Evolutionary conservation across 495 filamentous ascomycete species (phyloP), one percentile per base, ranked within the genome.

Genomic region (Geoglossum glabrum): DNA sequence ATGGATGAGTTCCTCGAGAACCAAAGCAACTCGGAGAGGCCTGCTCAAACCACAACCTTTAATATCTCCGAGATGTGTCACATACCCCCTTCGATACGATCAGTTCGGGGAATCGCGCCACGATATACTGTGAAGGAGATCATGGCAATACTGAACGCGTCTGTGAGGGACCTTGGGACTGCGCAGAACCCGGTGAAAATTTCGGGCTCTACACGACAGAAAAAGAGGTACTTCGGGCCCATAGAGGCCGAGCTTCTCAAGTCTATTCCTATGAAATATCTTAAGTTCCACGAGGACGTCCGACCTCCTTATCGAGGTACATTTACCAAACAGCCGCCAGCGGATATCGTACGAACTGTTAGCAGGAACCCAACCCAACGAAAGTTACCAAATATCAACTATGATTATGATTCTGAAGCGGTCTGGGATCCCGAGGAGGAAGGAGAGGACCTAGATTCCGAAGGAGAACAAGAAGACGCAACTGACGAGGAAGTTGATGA

Each of bases 371-470:
- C 92, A 0, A 79, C 81, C 55, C 65, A 73, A 30, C 78, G 76
- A 45, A 69, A 65, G 9, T 62, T 92, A 7, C 80, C 84, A 3
- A 75, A 83, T 3, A 74, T 81, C n/a, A 74, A 93, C 64, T 97
- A 99, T 67, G 89, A 92, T 60, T 95, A 96, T 63, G 92, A 97
- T 64, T 96, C 90, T 0, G 92, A 99, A 66, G 90, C 84, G 0
- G 93, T 96, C 69, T 98, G 92, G 87, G 84, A 87, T 61, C 81
- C 84, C 49, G 59, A 63, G 26, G 57, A 59, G 50, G 65, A 69
- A 38, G 64, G 67, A 25, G 64, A 70, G 38, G 64, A 63, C 15
- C 40, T 64, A 17, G 51, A 62, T n/a, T 84, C 81, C 0, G 84
- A 90, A 56, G 85, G 90, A 7, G 84, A 87, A 26, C 78, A 79